A percentile compares a stretch with the other conserved stretches of the same genome.
Evolutionary conservation across 306 rosid species (phyloP).

Genomic region (Cucumis melo): DNA sequence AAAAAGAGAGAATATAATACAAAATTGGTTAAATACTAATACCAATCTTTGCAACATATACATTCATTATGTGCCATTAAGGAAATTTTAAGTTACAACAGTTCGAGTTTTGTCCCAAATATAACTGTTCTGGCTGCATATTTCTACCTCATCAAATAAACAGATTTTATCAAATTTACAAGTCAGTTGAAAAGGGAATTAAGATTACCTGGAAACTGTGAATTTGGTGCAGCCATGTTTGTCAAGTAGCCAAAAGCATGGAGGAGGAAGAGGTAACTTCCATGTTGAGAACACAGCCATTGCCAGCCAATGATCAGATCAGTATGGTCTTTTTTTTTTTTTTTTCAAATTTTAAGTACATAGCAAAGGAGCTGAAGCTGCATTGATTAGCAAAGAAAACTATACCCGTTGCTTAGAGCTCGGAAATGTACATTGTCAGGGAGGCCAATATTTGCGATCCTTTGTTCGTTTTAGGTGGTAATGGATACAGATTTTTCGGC

Average conservation of each 20-base stretch:
- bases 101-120: neutral
- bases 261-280: neutral
- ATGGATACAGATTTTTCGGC: slow-evolving; percentile 17
- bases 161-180: neutral
- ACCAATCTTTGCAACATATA: slow-evolving; percentile 5
- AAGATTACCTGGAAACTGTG: slow-evolving; percentile 3
- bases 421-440: neutral
- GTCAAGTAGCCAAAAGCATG: neutral
- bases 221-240: neutral
- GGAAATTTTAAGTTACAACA: neutral
- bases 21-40: neutral
- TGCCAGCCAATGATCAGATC: neutral
- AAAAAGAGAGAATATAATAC: neutral
- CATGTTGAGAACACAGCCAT: neutral
- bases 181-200: neutral
- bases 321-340: neutral
- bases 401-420: neutral
- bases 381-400: neutral
- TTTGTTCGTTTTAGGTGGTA: slow-evolving; percentile 16
- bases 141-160: neutral
- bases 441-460: slow-evolving; percentile 1
- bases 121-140: neutral
- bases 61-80: neutral
- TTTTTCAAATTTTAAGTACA: neutral
- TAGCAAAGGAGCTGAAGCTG: slow-evolving; percentile 4